These are phyloP conservation scores for Rutstroemia sp. DNA, from an alignment of 2,329 filamentous ascomycete species.

Conservation along the genomic window DNA sequence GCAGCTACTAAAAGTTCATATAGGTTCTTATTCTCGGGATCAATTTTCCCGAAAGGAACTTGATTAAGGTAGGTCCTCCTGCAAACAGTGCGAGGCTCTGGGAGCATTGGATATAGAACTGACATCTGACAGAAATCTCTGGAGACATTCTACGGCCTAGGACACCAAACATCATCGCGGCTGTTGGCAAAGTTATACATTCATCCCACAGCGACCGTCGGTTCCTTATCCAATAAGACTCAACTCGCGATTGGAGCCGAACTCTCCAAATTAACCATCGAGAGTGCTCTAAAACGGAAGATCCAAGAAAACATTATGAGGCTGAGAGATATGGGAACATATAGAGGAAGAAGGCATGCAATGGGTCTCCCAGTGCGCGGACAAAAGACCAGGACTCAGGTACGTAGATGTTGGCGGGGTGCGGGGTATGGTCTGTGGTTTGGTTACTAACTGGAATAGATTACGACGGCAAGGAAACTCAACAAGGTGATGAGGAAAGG, in stretches of 20 bases:
- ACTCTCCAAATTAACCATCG: conserved; percentile 85
- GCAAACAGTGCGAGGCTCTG: background rate
- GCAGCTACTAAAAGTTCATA: conserved; percentile 9
- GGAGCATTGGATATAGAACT: no score
- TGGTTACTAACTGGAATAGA: conserved; percentile 33
- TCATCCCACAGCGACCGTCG: conserved; percentile 73
- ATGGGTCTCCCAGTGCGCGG: conserved; percentile 88
- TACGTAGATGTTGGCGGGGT: conserved; percentile 26
- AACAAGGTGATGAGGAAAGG: conserved; percentile 48
- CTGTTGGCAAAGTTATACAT: conserved; percentile 88
- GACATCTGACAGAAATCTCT: conserved; percentile 56
- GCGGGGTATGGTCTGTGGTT: background rate
- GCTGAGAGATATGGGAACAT: conserved; percentile 83
- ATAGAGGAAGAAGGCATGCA: conserved; percentile 83
- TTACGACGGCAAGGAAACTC: conserved; percentile 51
- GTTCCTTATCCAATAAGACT: conserved; percentile 66
- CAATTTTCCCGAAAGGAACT: conserved; percentile 75
- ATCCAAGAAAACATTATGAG: conserved; percentile 79
- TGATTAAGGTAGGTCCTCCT: conserved; percentile 63
- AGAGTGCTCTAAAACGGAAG: conserved; percentile 74
- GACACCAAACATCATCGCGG: conserved; percentile 57
- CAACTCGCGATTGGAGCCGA: conserved; percentile 77
- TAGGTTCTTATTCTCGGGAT: conserved; percentile 74
- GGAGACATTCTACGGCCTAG: conserved; percentile 80
- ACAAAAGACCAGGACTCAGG: conserved; percentile 77